Conservation (phyloP, 306 rosid species). For the Geum urbanum region DNA sequence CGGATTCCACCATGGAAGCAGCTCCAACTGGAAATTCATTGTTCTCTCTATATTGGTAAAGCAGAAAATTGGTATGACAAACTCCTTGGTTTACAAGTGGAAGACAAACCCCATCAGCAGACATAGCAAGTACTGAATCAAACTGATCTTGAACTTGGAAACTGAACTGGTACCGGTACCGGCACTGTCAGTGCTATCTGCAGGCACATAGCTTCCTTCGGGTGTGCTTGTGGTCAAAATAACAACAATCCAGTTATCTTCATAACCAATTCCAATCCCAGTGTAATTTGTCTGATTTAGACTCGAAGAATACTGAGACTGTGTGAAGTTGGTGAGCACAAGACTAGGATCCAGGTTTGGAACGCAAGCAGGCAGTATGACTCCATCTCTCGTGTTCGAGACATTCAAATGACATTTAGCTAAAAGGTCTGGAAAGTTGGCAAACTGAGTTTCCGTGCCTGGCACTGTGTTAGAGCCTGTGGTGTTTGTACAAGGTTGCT, state of each 20-base stretch:
- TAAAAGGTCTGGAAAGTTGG: conserved; percentile 61
- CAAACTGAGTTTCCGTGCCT: conserved; percentile 79
- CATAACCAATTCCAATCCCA: conserved; percentile 73
- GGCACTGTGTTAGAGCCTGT: conserved; percentile 88
- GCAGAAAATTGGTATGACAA: conserved; percentile 11
- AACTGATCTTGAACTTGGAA: conserved; percentile 37
- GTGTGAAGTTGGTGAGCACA: conserved; percentile 71
- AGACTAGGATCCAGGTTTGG: conserved; percentile 53
- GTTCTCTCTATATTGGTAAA: background rate
- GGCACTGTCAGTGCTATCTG: conserved; percentile 10
- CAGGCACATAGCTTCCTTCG: conserved; percentile 62
- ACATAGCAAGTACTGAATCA: conserved; percentile 38
- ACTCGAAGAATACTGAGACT: conserved; percentile 59
- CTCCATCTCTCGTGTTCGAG: conserved; percentile 73
- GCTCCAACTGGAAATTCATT: conserved; percentile 13
- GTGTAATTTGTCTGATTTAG: conserved; percentile 68
- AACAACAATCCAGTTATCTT: conserved; percentile 74
- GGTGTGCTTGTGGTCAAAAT: conserved; percentile 66
- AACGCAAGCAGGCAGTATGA: conserved; percentile 74
- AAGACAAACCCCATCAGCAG: conserved; percentile 39
- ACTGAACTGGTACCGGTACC: conserved; percentile 34
- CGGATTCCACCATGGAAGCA: conserved; percentile 15
- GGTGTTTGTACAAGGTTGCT: conserved; percentile 74
- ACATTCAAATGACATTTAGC: conserved; percentile 62
- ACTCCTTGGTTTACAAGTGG: conserved; percentile 39